Base-by-base conservation (phyloP, 2,329 filamentous ascomycete species). In the Fusarium sacchari region DNA sequence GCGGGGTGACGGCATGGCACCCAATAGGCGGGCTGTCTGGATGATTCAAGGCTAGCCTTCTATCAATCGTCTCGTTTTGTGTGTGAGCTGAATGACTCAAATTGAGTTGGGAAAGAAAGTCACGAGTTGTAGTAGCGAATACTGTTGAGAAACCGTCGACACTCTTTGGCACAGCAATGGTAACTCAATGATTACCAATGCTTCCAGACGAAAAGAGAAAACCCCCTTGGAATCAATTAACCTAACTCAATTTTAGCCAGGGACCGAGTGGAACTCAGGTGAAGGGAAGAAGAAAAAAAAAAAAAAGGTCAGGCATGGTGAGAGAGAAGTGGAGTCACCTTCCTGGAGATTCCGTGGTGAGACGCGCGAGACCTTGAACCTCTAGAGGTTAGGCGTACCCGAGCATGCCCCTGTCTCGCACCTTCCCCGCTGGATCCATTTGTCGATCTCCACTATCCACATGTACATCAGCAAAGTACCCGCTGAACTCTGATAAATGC, bases 361-460 rank as follows among this genome's bases (percentile, higher is more conserved):
- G 72, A 71, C 75, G 60, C 62, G 66, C 52, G 69, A 77, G 70
- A 78, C 76, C 76, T 77, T 70, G 76, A 77, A 76, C 76, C 76
- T 74, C 73, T 78, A 78, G 76, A 77, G 76, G 76, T 78, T 77
- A 77, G 76, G 76, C 74, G 76, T 67, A 76, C 74, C 76, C 74
- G 76, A 78, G 71, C 58, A 62, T 50, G 56, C 60, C 73, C 72
- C 72, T 69, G 65, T 65, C 39, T 56, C 47, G 42, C 60, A 58
- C 69, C 52, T 73, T 68, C 69, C 70, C 71, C 68, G 60, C 44
- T 64, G 61, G 37, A 67, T 53, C 67, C 67, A 62, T 39, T 42
- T 12, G 30, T 22, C 32, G 44, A 69, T 67, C 57, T 50, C 64
- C 67, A 60, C 55, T 30, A 55, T 43, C 66, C 43, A 57, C 60